Evolutionary conservation across 2,329 filamentous ascomycete species (phyloP).

Genomic region (Clarireedia monteithiana): DNA sequence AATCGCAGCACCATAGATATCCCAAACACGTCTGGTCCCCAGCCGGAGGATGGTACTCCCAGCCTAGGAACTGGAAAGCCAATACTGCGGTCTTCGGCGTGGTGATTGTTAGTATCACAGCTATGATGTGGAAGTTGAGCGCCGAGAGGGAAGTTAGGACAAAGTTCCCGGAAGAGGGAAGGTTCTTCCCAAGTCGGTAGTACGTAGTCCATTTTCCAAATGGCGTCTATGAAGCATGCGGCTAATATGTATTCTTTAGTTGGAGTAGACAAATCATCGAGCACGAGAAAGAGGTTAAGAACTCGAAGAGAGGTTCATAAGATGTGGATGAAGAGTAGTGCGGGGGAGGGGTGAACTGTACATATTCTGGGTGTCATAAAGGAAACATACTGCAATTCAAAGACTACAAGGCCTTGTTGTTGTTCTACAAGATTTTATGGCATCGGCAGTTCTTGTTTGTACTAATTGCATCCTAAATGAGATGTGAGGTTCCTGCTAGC

Average conservation of each 20-base stretch:
- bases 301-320: slow-evolving; percentile 14
- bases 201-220: slow-evolving; percentile 41
- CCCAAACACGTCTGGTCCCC: slow-evolving; percentile 99
- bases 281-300: slow-evolving; percentile 51
- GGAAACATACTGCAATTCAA: slow-evolving; percentile 1
- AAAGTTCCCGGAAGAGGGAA: slow-evolving; percentile 66
- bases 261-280: slow-evolving; percentile 68
- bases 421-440: too few species aligned
- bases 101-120: slow-evolving; percentile 60
- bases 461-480: too few species aligned
- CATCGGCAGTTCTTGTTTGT: too few species aligned
- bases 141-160: slow-evolving; percentile 66
- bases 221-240: not conserved
- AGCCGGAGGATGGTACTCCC: slow-evolving; percentile 93
- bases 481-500: too few species aligned
- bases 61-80: slow-evolving; percentile 87
- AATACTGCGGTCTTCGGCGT: slow-evolving; percentile 76
- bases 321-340: not conserved
- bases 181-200: slow-evolving; percentile 82
- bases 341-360: slow-evolving; percentile 16
- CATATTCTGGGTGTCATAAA: slow-evolving; percentile 17
- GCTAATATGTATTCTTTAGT: slow-evolving; percentile 32
- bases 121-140: slow-evolving; percentile 62
- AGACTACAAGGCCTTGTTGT: not conserved
- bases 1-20: slow-evolving; percentile 52